Base-by-base conservation (phyloP, 805 yeast species). In the Barnettozyma sucrosica region DNA sequence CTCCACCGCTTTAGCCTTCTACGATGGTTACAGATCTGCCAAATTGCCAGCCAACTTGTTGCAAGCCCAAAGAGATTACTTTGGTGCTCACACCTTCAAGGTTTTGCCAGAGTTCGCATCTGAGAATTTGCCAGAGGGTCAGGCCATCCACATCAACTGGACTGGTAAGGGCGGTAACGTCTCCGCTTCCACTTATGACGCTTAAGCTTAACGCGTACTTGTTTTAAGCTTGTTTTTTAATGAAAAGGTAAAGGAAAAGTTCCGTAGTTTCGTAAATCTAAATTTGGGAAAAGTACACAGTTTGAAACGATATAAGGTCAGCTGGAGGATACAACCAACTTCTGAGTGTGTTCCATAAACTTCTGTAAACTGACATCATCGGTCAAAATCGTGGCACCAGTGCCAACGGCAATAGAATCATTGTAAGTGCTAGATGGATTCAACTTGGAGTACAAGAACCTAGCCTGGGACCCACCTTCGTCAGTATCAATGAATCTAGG, bases 21-120 rank as follows among this genome's bases (percentile, higher is more conserved):
- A 88, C 80, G 99, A 92, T 69, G 98, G 98, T 72, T 90, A 87
- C 89, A 85, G 98, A 83, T 85, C 96, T 51, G 95, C 80, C 56
- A 80, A 84, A 70, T 77, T 90, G 66, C 98, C 98, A 67, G 99
- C 99, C 59, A 92, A 92, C 85, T 80, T 92, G 74, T 79, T 92
- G 69, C 99, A 92, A 79, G 99, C 98, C 65, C 99, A 92, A 81
- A 89, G 99, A 81, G 99, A 92, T 72, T 92, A 89, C 88, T 92
- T 92, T 66, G 99, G 99, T 75, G 98, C 99, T 58, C 99, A 92
- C 81, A 93, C 99, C 66, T 92, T 93, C 89, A 81, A 81, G 71
- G 95, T 93, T 56, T 77, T 89, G 68, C 96, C 96, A 62, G 93
- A 92, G 71, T 69, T 62, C 62, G 96, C 89, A 62, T 76, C 79